Evolutionary conservation across 2,329 filamentous ascomycete genomes (phyloP), one percentile per base, ranked within the genome.

Genomic region (Xylariaceae sp.): DNA sequence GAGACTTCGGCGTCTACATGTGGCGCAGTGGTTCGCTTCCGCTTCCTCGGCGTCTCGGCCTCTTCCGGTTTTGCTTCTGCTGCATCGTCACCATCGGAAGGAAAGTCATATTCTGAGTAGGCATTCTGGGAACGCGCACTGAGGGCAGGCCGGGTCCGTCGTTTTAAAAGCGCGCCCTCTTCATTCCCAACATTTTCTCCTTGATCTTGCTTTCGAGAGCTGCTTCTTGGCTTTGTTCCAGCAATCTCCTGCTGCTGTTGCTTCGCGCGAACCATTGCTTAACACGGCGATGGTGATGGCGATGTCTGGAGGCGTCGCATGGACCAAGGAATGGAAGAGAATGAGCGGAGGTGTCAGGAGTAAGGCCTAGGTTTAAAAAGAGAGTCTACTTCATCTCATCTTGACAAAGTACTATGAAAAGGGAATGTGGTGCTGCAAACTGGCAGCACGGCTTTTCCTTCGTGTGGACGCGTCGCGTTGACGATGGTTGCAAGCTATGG

Each of bases 101-200:
- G 68, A 37, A 71, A 68, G 57, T 70, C 69, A 52, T 69, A 71
- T 50, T 66, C 68, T 10, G 48, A 62, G 35, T 61, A 51, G 2
- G 56, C 15, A 17, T 63, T 61, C 15, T 61, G 63, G 8, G 52
- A 23, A 10, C 37, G 51, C 4, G 53, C 37, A 17, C 23, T 47
- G 13, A 61, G 8, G 35, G 8, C 50, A 45, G 59, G 37, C 17
- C 55, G 61, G 44, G 39, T 60, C 6, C 63, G 63, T 51, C 65
- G 60, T 52, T 66, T 69, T 10, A 65, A 53, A 2, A 64, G 65
- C 2, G 61, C 63, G 35, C 57, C 60, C 15, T 61, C 61, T 45
- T 49, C 51, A 51, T 48, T 35, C 51, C 67, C 62, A 34, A 65
- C 58, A 13, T 51, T 52, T 47, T 65, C 63, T 23, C 62, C 59